These are phyloP conservation scores for Diospyros kaki DNA, from an alignment of 148 eudicot species.

Conservation along the genomic window DNA sequence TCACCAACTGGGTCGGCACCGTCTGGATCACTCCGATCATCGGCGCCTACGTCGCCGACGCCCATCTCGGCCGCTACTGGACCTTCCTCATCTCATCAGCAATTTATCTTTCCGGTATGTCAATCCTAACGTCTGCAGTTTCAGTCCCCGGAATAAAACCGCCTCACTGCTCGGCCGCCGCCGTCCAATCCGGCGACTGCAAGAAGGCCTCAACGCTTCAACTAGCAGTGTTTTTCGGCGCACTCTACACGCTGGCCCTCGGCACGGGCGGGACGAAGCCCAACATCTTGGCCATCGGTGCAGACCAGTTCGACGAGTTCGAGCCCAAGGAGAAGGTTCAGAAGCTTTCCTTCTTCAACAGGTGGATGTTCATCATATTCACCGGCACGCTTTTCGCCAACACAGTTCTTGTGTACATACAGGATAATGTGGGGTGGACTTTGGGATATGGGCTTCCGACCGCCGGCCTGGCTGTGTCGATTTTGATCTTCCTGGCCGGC, in stretches of 20 bases:
- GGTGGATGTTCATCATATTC: slow-evolving; percentile 91
- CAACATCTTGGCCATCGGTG: slow-evolving; percentile 45
- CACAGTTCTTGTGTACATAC: no score
- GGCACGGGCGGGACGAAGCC: slow-evolving; percentile 90
- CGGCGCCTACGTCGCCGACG: no score
- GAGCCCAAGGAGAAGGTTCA: slow-evolving; percentile 70
- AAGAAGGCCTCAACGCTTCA: slow-evolving; percentile 13
- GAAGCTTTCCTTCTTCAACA: slow-evolving; percentile 79
- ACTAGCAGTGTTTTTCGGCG: slow-evolving; percentile 14
- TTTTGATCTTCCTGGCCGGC: slow-evolving; percentile 9
- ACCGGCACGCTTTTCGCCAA: slow-evolving; percentile 33
- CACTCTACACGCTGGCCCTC: slow-evolving; percentile 25
- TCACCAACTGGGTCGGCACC: no score
- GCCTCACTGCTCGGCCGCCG: neutral
- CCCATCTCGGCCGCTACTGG: no score
- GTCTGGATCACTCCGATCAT: no score
- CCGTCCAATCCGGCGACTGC: neutral
- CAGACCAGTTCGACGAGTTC: slow-evolving; percentile 39
- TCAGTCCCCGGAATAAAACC: slow-evolving; percentile 19
- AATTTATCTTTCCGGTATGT: slow-evolving; percentile 6
- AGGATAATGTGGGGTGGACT: slow-evolving; percentile 1
- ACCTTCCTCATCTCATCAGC: no score
- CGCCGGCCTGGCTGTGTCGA: slow-evolving; percentile 53
- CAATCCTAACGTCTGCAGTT: slow-evolving; percentile 16
- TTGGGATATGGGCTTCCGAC: slow-evolving; percentile 80